Conservation (phyloP, 495 filamentous ascomycete genomes). For the Letharia lupina region DNA sequence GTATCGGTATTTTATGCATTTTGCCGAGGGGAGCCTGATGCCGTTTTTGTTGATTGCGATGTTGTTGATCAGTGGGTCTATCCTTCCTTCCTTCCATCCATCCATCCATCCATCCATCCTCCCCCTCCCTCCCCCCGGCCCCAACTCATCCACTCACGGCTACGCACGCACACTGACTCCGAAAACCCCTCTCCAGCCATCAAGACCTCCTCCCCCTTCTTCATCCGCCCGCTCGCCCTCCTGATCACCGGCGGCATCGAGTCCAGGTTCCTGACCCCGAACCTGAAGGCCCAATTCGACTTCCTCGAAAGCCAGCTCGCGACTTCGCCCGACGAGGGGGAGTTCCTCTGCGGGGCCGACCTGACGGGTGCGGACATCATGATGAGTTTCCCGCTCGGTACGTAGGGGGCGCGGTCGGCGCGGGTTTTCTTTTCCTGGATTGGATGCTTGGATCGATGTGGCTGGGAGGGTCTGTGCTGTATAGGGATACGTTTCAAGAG, state of each 20-base stretch:
- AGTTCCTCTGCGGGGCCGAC: conserved; percentile 60
- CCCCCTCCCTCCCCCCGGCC: neutral
- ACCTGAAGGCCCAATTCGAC: conserved; percentile 53
- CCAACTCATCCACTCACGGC: neutral
- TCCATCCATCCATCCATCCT: neutral
- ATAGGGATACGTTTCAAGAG: no score
- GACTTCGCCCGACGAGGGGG: conserved; percentile 53
- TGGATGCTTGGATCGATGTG: no score
- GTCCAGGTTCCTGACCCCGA: conserved; percentile 50
- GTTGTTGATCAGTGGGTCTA: conserved; percentile 46
- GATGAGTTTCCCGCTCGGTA: conserved; percentile 62
- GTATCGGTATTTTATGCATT: conserved; percentile 74
- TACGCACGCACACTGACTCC: no score
- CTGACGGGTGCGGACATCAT: conserved; percentile 77
- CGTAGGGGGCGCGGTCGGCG: neutral
- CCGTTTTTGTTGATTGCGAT: conserved; percentile 51
- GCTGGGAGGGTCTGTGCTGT: no score
- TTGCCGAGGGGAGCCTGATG: conserved; percentile 76
- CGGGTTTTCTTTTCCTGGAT: no score
- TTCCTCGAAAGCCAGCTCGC: conserved; percentile 67
- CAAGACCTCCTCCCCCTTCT: conserved; percentile 65
- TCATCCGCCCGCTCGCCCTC: conserved; percentile 68
- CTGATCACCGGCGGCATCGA: conserved; percentile 56
- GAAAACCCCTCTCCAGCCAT: conserved; percentile 37
- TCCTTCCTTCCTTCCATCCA: neutral